Evolutionary conservation across 2,329 filamentous ascomycete genomes (phyloP).

Genomic region (Paracoccidioides lutzii): DNA sequence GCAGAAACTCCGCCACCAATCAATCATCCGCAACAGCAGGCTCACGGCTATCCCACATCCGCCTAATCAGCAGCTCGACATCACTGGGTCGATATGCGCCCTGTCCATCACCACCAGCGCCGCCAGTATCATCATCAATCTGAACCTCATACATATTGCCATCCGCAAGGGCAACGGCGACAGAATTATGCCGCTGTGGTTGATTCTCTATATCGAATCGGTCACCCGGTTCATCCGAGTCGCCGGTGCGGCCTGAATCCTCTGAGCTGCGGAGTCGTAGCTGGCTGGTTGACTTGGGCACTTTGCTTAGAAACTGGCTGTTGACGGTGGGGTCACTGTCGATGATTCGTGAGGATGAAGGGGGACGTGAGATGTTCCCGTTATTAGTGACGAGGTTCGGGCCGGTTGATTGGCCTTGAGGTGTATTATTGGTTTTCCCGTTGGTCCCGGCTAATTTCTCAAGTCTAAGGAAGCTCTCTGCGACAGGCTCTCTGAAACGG

Average conservation of each 20-base stretch:
- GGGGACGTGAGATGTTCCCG: neutral
- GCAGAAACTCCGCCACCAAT: neutral
- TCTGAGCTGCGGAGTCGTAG: slow-evolving; percentile 23
- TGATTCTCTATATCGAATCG: slow-evolving; percentile 14
- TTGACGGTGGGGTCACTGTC: slow-evolving; percentile 14
- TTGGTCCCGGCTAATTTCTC: neutral
- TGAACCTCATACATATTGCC: slow-evolving; percentile 4
- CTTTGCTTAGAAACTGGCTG: slow-evolving; percentile 11
- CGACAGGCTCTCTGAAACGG: slow-evolving; percentile 33
- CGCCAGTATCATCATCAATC: slow-evolving; percentile 1
- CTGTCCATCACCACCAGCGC: neutral
- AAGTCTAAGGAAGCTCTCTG: slow-evolving; percentile 29
- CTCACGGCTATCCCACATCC: slow-evolving; percentile 33
- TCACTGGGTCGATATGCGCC: slow-evolving; percentile 18
- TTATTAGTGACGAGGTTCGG: neutral
- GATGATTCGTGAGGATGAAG: slow-evolving; percentile 17
- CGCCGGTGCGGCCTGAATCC: slow-evolving; percentile 16
- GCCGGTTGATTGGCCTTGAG: neutral
- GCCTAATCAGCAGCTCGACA: slow-evolving; percentile 28
- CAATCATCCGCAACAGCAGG: slow-evolving; percentile 22
- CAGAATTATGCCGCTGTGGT: slow-evolving; percentile 24
- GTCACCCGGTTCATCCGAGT: slow-evolving; percentile 9
- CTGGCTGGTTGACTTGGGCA: slow-evolving; percentile 17
- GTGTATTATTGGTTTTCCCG: neutral
- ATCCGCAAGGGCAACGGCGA: slow-evolving; percentile 15